Conservation (phyloP, 2,329 filamentous ascomycete species). For the Claviceps sp. region DNA sequence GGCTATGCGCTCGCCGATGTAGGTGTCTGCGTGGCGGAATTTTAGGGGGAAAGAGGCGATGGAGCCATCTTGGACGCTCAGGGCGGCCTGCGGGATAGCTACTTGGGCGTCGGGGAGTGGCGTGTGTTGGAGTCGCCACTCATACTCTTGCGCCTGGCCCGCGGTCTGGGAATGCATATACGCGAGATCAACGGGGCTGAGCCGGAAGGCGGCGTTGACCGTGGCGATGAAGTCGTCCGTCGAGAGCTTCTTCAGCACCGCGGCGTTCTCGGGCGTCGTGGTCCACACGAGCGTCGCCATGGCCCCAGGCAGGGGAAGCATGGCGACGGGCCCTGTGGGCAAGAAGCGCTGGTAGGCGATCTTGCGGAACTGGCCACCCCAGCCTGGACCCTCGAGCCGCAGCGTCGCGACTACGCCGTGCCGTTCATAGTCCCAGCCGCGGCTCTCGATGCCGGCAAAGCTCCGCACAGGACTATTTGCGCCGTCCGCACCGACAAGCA, state of each 20-base stretch:
- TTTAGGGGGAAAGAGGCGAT: conserved; percentile 84
- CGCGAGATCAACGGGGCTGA: conserved; percentile 63
- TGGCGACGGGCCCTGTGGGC: conserved; percentile 79
- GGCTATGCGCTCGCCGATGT: conserved; percentile 79
- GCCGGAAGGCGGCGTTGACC: conserved; percentile 86
- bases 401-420: conserved; percentile 88
- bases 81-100: conserved; percentile 50
- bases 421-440: conserved; percentile 86
- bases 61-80: conserved; percentile 61
- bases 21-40: conserved; percentile 86
- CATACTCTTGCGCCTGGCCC: conserved; percentile 58
- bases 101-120: conserved; percentile 30
- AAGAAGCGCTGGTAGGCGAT: conserved; percentile 93
- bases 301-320: conserved; percentile 77
- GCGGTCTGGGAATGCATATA: conserved; percentile 59
- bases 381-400: conserved; percentile 49
- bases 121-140: conserved; percentile 72
- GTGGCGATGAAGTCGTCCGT: conserved; percentile 65
- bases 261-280: conserved; percentile 68
- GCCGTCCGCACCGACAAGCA: conserved; percentile 87
- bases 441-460: conserved; percentile 74
- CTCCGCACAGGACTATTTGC: conserved; percentile 85
- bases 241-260: conserved; percentile 62
- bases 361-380: conserved; percentile 42
- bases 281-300: conserved; percentile 87